A percentile compares a stretch with the other conserved stretches of the same genome.
Evolutionary conservation across 257 asterid genomes (phyloP).

Genomic region (Capsicum pubescens): DNA sequence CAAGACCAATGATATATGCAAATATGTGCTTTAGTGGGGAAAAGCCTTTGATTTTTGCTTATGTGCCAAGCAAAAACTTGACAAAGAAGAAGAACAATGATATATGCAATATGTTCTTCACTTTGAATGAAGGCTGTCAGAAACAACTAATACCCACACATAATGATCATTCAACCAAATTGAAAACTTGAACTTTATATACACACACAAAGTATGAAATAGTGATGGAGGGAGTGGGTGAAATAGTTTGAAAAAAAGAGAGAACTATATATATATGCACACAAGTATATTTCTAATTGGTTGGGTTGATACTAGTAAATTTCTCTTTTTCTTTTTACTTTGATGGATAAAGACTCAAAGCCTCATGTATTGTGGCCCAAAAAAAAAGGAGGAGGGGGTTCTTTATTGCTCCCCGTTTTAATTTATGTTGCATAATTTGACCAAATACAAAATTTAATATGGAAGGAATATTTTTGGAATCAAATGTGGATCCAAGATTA

Average conservation of each 20-base stretch:
- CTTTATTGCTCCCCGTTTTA: neutral
- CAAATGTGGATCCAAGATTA: neutral
- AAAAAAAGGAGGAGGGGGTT: neutral
- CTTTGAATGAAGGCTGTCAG: neutral
- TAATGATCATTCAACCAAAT: neutral
- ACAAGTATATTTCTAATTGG: neutral
- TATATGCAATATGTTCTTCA: neutral
- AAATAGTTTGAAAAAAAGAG: neutral
- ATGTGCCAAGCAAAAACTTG: neutral
- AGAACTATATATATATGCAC: neutral
- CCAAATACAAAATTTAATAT: neutral
- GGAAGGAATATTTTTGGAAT: neutral
- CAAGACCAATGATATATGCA: constrained; percentile 21
- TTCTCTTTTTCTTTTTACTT: neutral
- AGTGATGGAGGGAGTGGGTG: neutral
- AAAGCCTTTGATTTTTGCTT: constrained; percentile 20
- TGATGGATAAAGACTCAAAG: constrained; percentile 8
- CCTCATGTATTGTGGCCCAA: neutral
- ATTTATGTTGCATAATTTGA: neutral
- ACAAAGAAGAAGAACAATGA: neutral
- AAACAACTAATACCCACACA: neutral
- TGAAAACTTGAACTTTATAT: neutral
- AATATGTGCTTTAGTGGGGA: constrained; percentile 11
- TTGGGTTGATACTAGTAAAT: neutral
- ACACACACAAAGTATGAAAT: too few species aligned